Base-by-base conservation (phyloP, 805 yeast genomes). In the Suhomyces pyralidae region DNA sequence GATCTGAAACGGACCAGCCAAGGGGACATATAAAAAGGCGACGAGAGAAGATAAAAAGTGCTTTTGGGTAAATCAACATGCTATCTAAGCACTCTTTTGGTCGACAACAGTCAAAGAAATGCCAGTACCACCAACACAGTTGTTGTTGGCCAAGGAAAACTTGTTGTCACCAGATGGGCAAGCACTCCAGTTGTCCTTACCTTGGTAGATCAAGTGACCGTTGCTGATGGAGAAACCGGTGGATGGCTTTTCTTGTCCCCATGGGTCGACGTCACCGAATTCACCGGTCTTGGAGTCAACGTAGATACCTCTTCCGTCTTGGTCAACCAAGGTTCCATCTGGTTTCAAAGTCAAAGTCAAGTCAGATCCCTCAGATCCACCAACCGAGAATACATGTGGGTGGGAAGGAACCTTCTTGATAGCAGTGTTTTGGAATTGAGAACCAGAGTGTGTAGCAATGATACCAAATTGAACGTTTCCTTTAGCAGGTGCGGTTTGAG, bases 191-290 rank as follows among this genome's bases (percentile, higher is more conserved):
- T 60, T 69, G 25, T 62, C 57, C 28, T 65, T 57, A 45, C 70
- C 73, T 36, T 68, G 54, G 61, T 64, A 73, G 3, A 59, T 57
- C 62, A 80, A 69, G 60, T 67, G 57, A 36, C 75, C 78, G 45
- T 67, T 61, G 7, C 59, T 26, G 57, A 80, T 67, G 24, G 77
- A 58, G 60, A 76, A 80, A 3, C 78, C 74, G 17, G 68, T 54
- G 30, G 77, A 63, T 46, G 77, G 69, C 17, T 62, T 62, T 54
- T 63, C 59, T 28, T 65, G 54, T 43, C 71, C 71, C 52, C 60
- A 64, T n/a, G 73, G 71, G 40, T 63, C 67, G 48, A 67, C 69
- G 24, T 60, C 56, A 24, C 74, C 73, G 45, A 70, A 58, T 49
- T 68, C 73, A 19, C 74, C 74, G 24, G 70, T 64, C 47, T 48